phyloP scores from a whole-genome alignment of 768 basidiomycete species.

The Termitomyces sp. region DNA sequence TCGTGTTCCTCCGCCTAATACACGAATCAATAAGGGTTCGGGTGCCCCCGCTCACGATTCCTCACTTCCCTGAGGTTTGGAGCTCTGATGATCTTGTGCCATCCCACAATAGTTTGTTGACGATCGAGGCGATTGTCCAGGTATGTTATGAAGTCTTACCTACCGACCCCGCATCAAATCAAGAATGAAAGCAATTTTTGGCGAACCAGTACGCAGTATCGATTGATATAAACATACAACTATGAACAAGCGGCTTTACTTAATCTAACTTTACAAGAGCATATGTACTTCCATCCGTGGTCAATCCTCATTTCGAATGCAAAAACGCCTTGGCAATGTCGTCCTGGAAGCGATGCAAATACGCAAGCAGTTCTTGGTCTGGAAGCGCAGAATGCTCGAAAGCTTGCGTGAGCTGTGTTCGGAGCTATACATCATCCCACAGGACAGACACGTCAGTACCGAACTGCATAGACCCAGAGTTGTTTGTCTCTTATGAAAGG shows the following conservation, averaged over 20 bases:
- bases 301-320: not conserved
- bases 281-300: not conserved
- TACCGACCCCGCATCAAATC: not conserved
- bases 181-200: not conserved
- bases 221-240: not conserved
- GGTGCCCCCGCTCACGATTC: not conserved
- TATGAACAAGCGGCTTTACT: not conserved
- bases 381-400: slow-evolving; percentile 71
- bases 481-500: not conserved
- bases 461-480: not conserved
- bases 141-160: too few species aligned
- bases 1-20: too few species aligned
- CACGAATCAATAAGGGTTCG: too few species aligned
- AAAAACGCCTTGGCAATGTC: slow-evolving; percentile 60
- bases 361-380: slow-evolving; percentile 61
- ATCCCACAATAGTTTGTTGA: not conserved
- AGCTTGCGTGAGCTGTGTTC: slow-evolving; percentile 72
- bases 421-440: slow-evolving; percentile 51
- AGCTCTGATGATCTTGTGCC: not conserved
- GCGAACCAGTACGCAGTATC: not conserved
- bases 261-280: not conserved
- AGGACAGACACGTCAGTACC: not conserved
- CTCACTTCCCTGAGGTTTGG: not conserved
- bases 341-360: slow-evolving; percentile 66
- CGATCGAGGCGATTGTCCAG: too few species aligned